Evolutionary conservation across 208 protist genomes (phyloP), one percentile per base, ranked within the genome.

Genomic region (Crithidia sp.): DNA sequence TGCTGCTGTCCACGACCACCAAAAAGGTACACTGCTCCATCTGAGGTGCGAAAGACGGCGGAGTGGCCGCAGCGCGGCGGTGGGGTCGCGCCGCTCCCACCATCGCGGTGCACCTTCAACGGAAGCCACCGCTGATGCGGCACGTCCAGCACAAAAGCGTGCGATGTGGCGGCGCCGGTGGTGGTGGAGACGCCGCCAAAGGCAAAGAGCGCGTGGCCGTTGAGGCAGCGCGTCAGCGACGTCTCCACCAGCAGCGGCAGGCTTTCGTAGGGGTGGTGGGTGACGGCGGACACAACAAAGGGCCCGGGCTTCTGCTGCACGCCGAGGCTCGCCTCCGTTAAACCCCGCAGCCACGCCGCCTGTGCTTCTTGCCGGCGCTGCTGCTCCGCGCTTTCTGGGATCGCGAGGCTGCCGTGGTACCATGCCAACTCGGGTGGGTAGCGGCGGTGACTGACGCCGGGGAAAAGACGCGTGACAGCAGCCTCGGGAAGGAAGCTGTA

Each of bases 11-110:
- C 78, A 36, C 83, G 74, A 41, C 89, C 89, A 52, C 89, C 89
- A 62, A 88, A 94, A n/a, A 94, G 67, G 73, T 91, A 94, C 43
- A 91, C 69, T n/a, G 69, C 76, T 45, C 63, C 74, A 56, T 81
- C 76, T 5, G 67, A 56, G 0, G 71, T 54, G 44, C 81, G 75
- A 72, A 82, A 90, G 6, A 89, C 79, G 17, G 82, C 80, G 14
- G 80, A 77, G 74, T 94, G 89, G 50, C 89, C 89, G 74, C 89
- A 80, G 49, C 89, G 89, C 4, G 71, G 52, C 17, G 57, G 43
- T 8, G 73, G 64, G 12, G 49, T 37, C 19, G 41, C 44, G 5
- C 28, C 39, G n/a, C 7, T 39, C 19, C 47, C 56, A 3, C 47
- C 52, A 49, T 55, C 65, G 0, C 39, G 52, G 28, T n/a, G 62